phyloP scores from a whole-genome alignment of 1,284 basidiomycete species.

The Ceraceosorus bombacis region DNA sequence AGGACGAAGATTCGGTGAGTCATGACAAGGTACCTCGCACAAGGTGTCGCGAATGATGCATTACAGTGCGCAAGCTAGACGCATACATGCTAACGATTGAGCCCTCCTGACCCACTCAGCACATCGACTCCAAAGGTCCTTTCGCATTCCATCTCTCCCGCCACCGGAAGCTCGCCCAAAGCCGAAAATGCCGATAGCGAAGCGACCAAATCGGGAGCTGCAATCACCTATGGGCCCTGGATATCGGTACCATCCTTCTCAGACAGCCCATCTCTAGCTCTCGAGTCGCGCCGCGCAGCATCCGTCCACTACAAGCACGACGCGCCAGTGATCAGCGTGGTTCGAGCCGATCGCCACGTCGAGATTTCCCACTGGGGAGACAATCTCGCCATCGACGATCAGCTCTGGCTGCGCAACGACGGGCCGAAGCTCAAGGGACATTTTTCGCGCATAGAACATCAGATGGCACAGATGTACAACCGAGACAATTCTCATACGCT shows the following conservation, averaged over 20 bases:
- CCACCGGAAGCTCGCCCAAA: slow-evolving; percentile 55
- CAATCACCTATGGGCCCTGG: slow-evolving; percentile 81
- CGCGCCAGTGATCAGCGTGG: slow-evolving; percentile 69
- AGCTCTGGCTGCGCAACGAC: slow-evolving; percentile 72
- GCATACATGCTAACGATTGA: too few relatives aligned
- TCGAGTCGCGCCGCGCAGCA: slow-evolving; percentile 43
- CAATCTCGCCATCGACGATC: slow-evolving; percentile 86
- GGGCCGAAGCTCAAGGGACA: slow-evolving; percentile 89
- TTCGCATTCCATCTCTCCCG: slow-evolving; percentile 61
- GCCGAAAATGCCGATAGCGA: slow-evolving; percentile 42
- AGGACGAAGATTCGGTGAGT: slow-evolving; percentile 74
- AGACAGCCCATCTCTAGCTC: too few relatives aligned
- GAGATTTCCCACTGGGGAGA: slow-evolving; percentile 96
- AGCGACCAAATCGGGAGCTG: slow-evolving; percentile 66
- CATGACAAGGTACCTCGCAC: background rate
- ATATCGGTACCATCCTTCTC: slow-evolving; percentile 15
- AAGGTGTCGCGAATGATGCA: too few relatives aligned
- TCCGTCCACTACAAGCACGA: slow-evolving; percentile 73
- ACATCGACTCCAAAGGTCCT: too few relatives aligned
- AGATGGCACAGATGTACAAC: slow-evolving; percentile 63
- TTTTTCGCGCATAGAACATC: slow-evolving; percentile 84
- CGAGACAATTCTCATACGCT: slow-evolving; percentile 62
- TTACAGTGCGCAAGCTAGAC: too few relatives aligned
- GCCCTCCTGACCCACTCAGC: too few relatives aligned
- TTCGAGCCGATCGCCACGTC: slow-evolving; percentile 60